These are phyloP conservation scores for Collybia mongolica DNA, from an alignment of 768 basidiomycete species.

Conservation along the genomic window DNA sequence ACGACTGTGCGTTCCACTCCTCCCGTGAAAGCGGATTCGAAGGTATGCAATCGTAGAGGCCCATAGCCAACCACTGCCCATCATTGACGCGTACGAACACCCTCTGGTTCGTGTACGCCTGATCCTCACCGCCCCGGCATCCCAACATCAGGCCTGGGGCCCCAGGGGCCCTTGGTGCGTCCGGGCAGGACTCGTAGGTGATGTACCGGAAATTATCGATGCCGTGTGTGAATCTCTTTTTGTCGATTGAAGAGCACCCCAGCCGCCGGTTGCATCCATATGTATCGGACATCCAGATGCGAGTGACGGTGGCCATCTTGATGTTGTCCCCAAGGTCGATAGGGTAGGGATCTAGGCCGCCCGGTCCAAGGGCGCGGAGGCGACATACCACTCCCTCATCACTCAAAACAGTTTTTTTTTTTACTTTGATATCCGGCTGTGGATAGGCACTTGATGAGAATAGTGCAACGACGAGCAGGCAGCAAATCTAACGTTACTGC, in stretches of 20 bases:
- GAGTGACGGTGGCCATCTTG: background rate
- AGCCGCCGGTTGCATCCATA: background rate
- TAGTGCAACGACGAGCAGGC: no score
- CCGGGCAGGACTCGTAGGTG: background rate
- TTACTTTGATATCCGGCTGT: constrained; percentile 1
- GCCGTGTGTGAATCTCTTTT: background rate
- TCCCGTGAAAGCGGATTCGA: background rate
- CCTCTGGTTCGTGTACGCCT: background rate
- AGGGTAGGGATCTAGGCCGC: background rate
- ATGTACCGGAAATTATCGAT: background rate
- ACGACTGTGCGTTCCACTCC: background rate
- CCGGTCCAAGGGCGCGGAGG: background rate
- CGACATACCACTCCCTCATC: background rate
- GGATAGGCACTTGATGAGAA: background rate
- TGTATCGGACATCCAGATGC: background rate
- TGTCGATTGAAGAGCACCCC: background rate
- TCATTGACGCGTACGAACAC: background rate
- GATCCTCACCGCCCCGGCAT: background rate
- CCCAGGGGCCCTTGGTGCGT: background rate
- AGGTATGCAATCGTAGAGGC: background rate
- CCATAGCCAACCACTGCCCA: background rate
- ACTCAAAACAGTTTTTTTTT: background rate
- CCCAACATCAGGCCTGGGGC: constrained; percentile 1
- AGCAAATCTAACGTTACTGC: background rate
- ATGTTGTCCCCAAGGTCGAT: background rate